Conservation (phyloP, 805 yeast genomes). For the Suhomyces kilbournensis region DNA sequence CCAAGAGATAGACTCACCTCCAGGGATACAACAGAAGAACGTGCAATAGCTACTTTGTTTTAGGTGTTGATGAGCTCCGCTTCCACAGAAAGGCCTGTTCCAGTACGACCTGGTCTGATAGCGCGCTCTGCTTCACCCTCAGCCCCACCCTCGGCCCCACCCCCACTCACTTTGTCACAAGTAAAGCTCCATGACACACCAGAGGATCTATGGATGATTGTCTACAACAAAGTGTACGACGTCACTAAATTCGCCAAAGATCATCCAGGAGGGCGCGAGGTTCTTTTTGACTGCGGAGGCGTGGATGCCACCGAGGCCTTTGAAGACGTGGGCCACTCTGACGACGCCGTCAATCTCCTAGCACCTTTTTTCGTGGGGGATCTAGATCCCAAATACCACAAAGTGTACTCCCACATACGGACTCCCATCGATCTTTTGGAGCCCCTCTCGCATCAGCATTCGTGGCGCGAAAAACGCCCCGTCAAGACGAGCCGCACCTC, state of each 20-base stretch:
- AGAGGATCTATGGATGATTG: constrained; percentile 80
- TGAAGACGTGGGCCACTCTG: constrained; percentile 43
- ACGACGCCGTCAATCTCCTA: constrained; percentile 31
- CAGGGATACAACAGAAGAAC: background rate
- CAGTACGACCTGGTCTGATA: background rate
- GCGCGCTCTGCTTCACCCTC: background rate
- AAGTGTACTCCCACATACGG: constrained; percentile 11
- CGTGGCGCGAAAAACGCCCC: background rate
- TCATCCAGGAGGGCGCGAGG: constrained; percentile 79
- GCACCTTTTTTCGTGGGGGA: constrained; percentile 30
- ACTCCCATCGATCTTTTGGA: constrained; percentile 7
- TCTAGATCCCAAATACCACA: constrained; percentile 15
- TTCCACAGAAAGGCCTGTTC: background rate
- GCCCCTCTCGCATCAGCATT: background rate
- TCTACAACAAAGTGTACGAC: constrained; percentile 78
- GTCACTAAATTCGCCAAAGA: constrained; percentile 64
- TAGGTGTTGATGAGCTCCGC: background rate
- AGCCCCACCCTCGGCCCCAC: background rate
- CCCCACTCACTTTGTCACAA: constrained; percentile 36
- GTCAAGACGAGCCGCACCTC: background rate
- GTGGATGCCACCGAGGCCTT: constrained; percentile 70
- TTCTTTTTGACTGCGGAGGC: constrained; percentile 78
- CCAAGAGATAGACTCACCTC: no score
- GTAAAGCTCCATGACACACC: constrained; percentile 70
- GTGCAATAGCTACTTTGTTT: background rate